A percentile compares a stretch with the other conserved stretches of the same genome.
phyloP scores from a whole-genome alignment of 306 rosid species.

The Cicer yamashitae region DNA sequence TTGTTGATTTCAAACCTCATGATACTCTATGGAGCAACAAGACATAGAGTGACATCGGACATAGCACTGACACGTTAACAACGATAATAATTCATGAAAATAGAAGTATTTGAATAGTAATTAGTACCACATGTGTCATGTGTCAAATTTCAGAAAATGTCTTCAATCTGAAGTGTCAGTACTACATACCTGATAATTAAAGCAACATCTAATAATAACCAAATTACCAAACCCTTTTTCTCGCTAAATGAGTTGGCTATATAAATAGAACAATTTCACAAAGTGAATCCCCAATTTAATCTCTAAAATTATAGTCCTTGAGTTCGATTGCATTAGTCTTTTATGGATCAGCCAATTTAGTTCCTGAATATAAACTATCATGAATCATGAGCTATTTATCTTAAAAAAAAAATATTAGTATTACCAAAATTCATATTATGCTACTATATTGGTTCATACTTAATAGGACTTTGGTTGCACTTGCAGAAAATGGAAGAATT shows the following conservation, averaged over 20 bases:
- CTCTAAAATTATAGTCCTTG: not conserved
- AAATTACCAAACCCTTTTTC: not conserved
- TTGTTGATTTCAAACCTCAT: not conserved
- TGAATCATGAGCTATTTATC: not conserved
- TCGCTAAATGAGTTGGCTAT: not conserved
- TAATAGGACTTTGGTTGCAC: conserved; percentile 13
- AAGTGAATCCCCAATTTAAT: not conserved
- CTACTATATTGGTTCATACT: conserved; percentile 28
- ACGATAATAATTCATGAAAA: no score
- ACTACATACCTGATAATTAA: not conserved
- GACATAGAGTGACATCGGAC: no score
- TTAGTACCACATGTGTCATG: no score
- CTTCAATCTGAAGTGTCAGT: no score
- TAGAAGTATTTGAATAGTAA: no score
- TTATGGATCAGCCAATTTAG: not conserved
- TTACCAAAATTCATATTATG: conserved; percentile 7
- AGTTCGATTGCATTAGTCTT: not conserved
- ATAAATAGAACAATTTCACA: not conserved
- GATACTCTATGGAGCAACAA: no score
- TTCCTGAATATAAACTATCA: not conserved
- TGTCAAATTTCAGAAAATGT: no score
- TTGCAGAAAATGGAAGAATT: conserved; percentile 76
- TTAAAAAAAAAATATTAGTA: conserved; percentile 5
- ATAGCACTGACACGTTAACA: no score
- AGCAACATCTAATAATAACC: not conserved